Conservation (phyloP, 257 asterid genomes). For the Buddleja alternifolia region DNA sequence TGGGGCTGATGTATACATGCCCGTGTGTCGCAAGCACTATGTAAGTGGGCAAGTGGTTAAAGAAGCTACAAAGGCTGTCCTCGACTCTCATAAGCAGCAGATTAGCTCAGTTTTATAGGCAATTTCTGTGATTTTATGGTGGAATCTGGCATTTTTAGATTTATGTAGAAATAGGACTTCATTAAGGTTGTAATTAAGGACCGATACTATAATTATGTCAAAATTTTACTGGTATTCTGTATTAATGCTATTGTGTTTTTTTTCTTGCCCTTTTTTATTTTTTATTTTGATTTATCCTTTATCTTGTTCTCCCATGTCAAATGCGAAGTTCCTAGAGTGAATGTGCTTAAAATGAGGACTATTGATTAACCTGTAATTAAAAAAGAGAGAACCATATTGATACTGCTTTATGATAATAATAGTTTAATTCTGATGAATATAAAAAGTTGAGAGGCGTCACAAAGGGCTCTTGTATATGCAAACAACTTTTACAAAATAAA, state of each 20-base stretch:
- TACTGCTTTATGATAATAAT: too few relatives aligned
- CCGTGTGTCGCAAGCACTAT: slow-evolving; percentile 92
- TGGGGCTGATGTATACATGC: slow-evolving; percentile 95
- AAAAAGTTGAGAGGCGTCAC: too few relatives aligned
- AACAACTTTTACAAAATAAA: too few relatives aligned
- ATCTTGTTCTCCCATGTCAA: too few relatives aligned
- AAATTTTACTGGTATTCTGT: background rate
- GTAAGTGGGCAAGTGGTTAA: slow-evolving; percentile 81
- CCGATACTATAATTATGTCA: background rate
- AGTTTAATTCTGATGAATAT: too few relatives aligned
- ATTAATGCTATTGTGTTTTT: background rate
- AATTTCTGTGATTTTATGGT: background rate
- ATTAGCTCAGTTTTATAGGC: slow-evolving; percentile 40
- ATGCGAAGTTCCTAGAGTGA: too few relatives aligned
- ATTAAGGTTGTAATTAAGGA: background rate
- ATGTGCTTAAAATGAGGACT: too few relatives aligned
- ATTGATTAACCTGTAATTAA: too few relatives aligned
- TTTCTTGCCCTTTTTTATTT: too few relatives aligned
- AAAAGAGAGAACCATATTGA: too few relatives aligned
- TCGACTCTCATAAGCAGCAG: slow-evolving; percentile 50
- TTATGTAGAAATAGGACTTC: background rate
- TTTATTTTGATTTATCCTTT: too few relatives aligned
- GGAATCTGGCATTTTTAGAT: background rate
- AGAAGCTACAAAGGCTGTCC: slow-evolving; percentile 67
- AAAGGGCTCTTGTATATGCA: too few relatives aligned